Percentiles rank a stretch among this genome's conserved stretches.
phyloP scores from a whole-genome alignment of 495 filamentous ascomycete species.

The Penicillium cinerascens region DNA sequence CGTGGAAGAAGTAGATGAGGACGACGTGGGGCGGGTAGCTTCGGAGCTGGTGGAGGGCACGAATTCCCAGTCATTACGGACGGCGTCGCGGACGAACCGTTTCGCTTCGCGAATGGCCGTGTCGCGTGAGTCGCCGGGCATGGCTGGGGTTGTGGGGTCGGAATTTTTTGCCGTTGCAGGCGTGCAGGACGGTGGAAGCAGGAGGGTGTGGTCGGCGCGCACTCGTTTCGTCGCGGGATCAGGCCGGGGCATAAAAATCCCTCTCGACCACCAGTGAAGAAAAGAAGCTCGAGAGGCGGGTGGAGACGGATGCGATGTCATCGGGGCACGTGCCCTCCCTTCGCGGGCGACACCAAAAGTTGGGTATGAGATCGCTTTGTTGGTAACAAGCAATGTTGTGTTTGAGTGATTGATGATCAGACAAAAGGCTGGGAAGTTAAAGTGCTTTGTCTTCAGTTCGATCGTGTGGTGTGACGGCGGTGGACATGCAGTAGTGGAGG shows the following conservation, averaged over 20 bases:
- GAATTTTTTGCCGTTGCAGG: neutral
- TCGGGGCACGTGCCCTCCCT: slow-evolving; percentile 6
- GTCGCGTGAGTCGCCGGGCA: slow-evolving; percentile 37
- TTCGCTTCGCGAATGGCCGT: slow-evolving; percentile 43
- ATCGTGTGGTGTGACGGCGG: neutral
- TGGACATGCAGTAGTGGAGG: neutral
- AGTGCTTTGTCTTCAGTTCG: neutral
- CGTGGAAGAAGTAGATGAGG: slow-evolving; percentile 17
- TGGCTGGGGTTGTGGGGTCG: slow-evolving; percentile 8
- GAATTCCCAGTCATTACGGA: slow-evolving; percentile 45
- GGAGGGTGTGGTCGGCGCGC: neutral
- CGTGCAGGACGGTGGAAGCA: neutral
- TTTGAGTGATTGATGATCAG: neutral
- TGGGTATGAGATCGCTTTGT: neutral
- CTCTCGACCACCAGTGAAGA: neutral
- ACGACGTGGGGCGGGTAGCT: slow-evolving; percentile 16
- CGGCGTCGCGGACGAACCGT: slow-evolving; percentile 37
- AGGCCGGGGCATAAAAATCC: neutral
- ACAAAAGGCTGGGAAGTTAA: neutral
- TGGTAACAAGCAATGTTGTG: neutral
- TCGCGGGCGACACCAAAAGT: neutral
- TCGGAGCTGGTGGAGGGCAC: slow-evolving; percentile 28
- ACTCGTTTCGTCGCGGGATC: neutral
- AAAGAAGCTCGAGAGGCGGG: slow-evolving; percentile 7
- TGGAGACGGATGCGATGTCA: slow-evolving; percentile 12